Percentiles rank a stretch among this genome's conserved stretches.
phyloP scores from a whole-genome alignment of 345 rosid species.

The Populus nigra region DNA sequence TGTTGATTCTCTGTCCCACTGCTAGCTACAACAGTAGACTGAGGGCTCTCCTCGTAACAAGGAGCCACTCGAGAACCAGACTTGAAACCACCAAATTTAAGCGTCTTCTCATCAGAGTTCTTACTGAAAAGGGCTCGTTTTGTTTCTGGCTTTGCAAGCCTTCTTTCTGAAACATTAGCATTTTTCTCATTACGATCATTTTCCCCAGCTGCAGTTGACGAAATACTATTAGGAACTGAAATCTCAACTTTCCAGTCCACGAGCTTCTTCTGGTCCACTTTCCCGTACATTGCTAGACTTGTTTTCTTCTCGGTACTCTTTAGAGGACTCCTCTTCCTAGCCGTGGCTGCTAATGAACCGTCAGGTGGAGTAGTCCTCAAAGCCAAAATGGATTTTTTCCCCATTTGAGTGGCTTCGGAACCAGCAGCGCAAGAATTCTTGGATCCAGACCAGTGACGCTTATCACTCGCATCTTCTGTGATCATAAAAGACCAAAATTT shows the following conservation, averaged over 20 bases:
- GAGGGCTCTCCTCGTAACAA: conserved; percentile 39
- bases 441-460: conserved; percentile 40
- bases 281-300: conserved; percentile 24
- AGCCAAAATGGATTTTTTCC: conserved; percentile 38
- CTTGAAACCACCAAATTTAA: conserved; percentile 48
- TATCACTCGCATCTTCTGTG: conserved; percentile 61
- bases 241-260: conserved; percentile 55
- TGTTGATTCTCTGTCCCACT: conserved; percentile 50
- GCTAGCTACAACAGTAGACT: conserved; percentile 34
- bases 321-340: conserved; percentile 46
- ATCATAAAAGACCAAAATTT: conserved; percentile 7
- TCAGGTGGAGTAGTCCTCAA: conserved; percentile 49
- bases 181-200: conserved; percentile 33
- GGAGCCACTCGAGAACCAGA: conserved; percentile 62
- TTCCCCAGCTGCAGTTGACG: conserved; percentile 30
- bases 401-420: conserved; percentile 24
- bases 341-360: conserved; percentile 43
- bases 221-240: conserved; percentile 27
- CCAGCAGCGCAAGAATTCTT: conserved; percentile 36
- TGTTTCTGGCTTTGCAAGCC: conserved; percentile 39
- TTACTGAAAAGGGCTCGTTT: conserved; percentile 44
- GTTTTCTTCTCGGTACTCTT: conserved; percentile 50
- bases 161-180: conserved; percentile 23
- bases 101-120: conserved; percentile 48
- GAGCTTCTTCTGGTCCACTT: conserved; percentile 47